These are phyloP conservation scores for Candida germanica DNA, from an alignment of 805 yeast genomes.

Conservation along the genomic window DNA sequence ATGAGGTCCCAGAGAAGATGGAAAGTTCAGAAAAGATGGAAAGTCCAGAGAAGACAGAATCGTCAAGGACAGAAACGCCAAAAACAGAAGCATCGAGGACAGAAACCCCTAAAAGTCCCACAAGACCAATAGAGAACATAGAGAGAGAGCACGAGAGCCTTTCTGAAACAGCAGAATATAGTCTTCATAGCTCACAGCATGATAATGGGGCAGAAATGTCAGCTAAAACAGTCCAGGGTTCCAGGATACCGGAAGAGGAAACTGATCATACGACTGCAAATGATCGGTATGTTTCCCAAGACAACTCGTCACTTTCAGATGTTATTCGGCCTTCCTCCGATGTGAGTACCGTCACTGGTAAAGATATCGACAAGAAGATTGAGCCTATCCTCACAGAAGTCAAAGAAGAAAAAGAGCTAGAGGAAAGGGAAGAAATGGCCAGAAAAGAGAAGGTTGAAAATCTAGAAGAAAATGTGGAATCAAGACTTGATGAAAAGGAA, in stretches of 20 bases:
- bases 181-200: neutral
- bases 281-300: too few relatives aligned
- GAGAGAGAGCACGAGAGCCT: neutral
- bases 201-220: neutral
- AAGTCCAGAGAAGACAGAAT: too few relatives aligned
- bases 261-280: too few relatives aligned
- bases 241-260: too few relatives aligned
- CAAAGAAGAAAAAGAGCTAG: conserved; percentile 4
- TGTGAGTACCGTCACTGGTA: neutral
- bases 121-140: neutral
- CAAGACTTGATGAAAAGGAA: neutral
- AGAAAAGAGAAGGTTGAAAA: neutral
- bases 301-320: too few relatives aligned
- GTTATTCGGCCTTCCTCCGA: too few relatives aligned
- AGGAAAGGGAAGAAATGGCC: neutral
- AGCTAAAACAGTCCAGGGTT: neutral
- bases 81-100: neutral
- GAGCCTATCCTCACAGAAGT: neutral
- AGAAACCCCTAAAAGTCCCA: neutral
- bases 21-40: neutral
- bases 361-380: conserved; percentile 1
- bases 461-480: neutral
- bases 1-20: neutral
- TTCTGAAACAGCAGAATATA: too few relatives aligned
- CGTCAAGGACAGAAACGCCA: neutral